These are phyloP conservation scores for Aspergillus carlsbadensis DNA, from an alignment of 495 filamentous ascomycete species.

Conservation along the genomic window DNA sequence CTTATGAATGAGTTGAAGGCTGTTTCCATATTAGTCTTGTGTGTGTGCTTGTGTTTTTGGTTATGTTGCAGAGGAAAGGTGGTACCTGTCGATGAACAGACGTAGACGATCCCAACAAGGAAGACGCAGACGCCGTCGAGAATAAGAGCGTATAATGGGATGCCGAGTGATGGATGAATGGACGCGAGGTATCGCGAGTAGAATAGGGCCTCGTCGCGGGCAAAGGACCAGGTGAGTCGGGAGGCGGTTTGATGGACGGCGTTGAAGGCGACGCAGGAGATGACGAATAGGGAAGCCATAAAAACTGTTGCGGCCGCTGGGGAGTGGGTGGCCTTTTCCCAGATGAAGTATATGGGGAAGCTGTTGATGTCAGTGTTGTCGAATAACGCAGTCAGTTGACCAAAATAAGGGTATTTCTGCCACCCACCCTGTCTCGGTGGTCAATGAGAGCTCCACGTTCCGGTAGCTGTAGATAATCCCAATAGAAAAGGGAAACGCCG, in stretches of 20 bases:
- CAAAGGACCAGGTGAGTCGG: slow-evolving; percentile 46
- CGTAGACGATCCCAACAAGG: slow-evolving; percentile 30
- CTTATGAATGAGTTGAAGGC: slow-evolving; percentile 34
- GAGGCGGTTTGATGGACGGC: slow-evolving; percentile 41
- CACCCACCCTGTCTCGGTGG: slow-evolving; percentile 26
- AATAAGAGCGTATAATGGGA: slow-evolving; percentile 27
- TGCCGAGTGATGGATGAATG: slow-evolving; percentile 20
- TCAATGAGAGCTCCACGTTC: slow-evolving; percentile 22
- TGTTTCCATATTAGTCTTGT: slow-evolving; percentile 3
- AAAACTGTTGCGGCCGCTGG: slow-evolving; percentile 31
- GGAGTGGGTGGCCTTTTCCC: slow-evolving; percentile 33
- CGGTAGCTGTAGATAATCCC: slow-evolving; percentile 30
- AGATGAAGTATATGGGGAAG: slow-evolving; percentile 32
- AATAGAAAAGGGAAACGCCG: slow-evolving; percentile 33
- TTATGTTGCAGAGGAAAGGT: background rate
- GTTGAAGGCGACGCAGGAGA: slow-evolving; percentile 32
- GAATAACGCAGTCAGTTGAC: no score
- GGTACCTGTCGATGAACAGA: slow-evolving; percentile 28
- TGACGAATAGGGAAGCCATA: slow-evolving; percentile 27
- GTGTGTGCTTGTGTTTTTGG: background rate
- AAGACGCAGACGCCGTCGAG: slow-evolving; percentile 25
- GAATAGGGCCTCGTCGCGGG: slow-evolving; percentile 36
- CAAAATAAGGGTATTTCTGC: slow-evolving; percentile 2
- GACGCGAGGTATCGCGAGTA: slow-evolving; percentile 20
- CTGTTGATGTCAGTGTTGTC: slow-evolving; percentile 14